Evolutionary conservation across 495 filamentous ascomycete species (phyloP), one percentile per base, ranked within the genome.

Genomic region (Aspergillus sclerotioniger): DNA sequence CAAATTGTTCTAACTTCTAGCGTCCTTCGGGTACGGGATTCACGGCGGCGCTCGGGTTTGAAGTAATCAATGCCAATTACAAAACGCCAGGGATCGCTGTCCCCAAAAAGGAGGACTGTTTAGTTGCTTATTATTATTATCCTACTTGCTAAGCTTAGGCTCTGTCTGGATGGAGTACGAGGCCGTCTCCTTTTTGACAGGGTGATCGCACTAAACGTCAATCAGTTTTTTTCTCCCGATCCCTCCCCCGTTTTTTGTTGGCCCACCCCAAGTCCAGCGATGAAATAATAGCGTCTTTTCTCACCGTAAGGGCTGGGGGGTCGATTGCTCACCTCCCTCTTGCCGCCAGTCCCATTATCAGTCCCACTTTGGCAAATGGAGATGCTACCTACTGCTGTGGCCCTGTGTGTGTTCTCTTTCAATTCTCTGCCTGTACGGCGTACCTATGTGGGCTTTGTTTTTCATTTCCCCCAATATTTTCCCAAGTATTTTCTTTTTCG

Each of bases 201-300:
- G 56, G 49, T 62, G 41, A 61, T 53, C 41, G 46, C 54, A 53
- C 50, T 63, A 56, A 39, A 62, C 37, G 61, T 62, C 54, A 60
- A 62, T 63, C 57, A 54, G 43, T 53, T 59, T 47, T 57, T 57
- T 67, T 53, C 59, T 53, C 55, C 60, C 58, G 64, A 66, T 63
- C 58, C 59, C 35, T 51, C 58, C 58, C 47, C 48, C 48, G 12
- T 21, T 46, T 25, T 58, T 63, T 62, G 53, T 48, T 31, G 65
- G 62, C 57, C 61, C 62, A 67, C 61, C 54, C 56, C 35, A 60
- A 53, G 51, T 49, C 43, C 31, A 33, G 53, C 51, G 49, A 64
- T 57, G 46, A 58, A 56, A 61, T 56, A 57, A 62, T 62, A 61
- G 53, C 49, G 60, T 46, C 60, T 29, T 44, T 54, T 41, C 52